Conservation (phyloP, 495 filamentous ascomycete species). For the Rhypophila decipiens region DNA sequence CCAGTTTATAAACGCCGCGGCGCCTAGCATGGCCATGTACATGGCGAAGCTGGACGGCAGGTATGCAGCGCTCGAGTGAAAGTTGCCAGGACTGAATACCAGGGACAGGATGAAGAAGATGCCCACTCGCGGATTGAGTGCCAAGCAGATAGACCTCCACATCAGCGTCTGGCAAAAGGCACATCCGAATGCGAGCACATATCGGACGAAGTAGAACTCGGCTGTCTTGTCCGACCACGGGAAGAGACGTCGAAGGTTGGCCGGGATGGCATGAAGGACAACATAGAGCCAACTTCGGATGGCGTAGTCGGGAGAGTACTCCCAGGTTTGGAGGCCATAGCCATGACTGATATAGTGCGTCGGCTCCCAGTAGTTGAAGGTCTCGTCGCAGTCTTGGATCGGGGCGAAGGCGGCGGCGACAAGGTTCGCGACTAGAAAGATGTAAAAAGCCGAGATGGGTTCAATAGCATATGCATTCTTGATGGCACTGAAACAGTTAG, state of each 20-base stretch:
- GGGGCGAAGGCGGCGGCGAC: conserved; percentile 78
- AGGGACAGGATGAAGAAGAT: conserved; percentile 73
- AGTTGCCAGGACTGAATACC: conserved; percentile 80
- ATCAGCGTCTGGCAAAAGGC: conserved; percentile 75
- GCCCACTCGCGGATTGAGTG: conserved; percentile 72
- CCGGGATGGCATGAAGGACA: conserved; percentile 69
- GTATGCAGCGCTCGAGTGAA: conserved; percentile 79
- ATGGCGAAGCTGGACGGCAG: conserved; percentile 95
- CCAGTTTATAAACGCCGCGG: conserved; percentile 84
- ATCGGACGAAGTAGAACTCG: conserved; percentile 84
- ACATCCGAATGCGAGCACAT: conserved; percentile 65
- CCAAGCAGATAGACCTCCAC: conserved; percentile 66
- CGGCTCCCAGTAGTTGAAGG: conserved; percentile 99
- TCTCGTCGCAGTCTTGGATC: conserved; percentile 98
- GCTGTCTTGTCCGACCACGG: conserved; percentile 52
- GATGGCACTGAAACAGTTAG: conserved; percentile 28
- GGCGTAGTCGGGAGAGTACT: conserved; percentile 92
- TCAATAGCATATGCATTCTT: conserved; percentile 58
- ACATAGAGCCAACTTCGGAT: conserved; percentile 96
- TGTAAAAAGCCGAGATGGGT: conserved; percentile 67
- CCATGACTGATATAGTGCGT: conserved; percentile 90
- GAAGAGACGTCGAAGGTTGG: conserved; percentile 56
- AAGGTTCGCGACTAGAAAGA: conserved; percentile 65
- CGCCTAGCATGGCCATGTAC: conserved; percentile 84
- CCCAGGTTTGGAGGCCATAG: conserved; percentile 96